These are phyloP conservation scores for Aureobasidium mangrovei DNA, from an alignment of 2,329 filamentous ascomycete genomes.

Conservation along the genomic window DNA sequence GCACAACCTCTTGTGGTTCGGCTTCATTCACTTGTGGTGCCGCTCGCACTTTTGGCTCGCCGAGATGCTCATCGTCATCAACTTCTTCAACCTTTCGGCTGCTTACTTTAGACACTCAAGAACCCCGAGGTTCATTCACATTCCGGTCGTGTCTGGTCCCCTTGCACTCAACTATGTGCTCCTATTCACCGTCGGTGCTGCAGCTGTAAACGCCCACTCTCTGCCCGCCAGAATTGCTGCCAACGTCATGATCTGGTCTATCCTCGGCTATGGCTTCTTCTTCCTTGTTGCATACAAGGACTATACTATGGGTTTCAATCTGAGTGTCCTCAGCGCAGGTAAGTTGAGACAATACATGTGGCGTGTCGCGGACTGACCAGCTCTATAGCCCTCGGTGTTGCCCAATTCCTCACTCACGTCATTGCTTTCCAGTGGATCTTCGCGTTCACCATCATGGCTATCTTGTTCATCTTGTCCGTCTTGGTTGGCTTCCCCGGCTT, in stretches of 20 bases:
- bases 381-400: constrained; percentile 55
- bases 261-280: constrained; percentile 66
- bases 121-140: constrained; percentile 66
- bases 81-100: constrained; percentile 70
- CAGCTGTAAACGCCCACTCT: constrained; percentile 61
- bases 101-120: constrained; percentile 63
- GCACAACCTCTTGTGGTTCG: constrained; percentile 75
- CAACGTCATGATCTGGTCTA: constrained; percentile 81
- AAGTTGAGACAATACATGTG: constrained; percentile 23
- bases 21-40: constrained; percentile 76
- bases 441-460: constrained; percentile 70
- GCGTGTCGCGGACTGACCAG: background rate
- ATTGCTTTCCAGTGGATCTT: constrained; percentile 90
- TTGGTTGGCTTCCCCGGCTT: constrained; percentile 56
- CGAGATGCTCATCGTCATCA: constrained; percentile 66
- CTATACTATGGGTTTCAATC: constrained; percentile 67
- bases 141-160: constrained; percentile 65
- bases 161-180: constrained; percentile 80
- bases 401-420: constrained; percentile 55
- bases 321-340: constrained; percentile 66
- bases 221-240: constrained; percentile 69
- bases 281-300: constrained; percentile 69
- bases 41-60: constrained; percentile 65
- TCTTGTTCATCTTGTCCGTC: constrained; percentile 62
- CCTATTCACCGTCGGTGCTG: constrained; percentile 81